Evolutionary conservation across 495 filamentous ascomycete species (phyloP).

Genomic region (Neurospora sp.): DNA sequence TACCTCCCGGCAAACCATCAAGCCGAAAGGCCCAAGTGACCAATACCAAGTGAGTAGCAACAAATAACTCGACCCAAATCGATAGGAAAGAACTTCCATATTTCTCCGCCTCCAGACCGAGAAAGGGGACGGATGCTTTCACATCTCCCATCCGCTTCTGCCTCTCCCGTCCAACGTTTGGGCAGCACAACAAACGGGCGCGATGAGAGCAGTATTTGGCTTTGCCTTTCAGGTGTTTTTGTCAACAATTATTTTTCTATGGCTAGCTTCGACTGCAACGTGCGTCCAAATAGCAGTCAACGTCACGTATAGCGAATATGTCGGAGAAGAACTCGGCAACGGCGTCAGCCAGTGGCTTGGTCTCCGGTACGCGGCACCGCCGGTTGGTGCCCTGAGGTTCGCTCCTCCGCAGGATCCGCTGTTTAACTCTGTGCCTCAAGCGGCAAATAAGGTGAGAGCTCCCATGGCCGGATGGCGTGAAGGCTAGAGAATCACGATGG

Average conservation of each 20-base stretch:
- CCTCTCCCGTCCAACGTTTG: not conserved
- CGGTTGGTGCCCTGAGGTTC: constrained; percentile 26
- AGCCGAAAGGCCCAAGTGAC: not conserved
- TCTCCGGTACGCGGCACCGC: constrained; percentile 33
- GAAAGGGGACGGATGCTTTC: not conserved
- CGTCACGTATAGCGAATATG: constrained; percentile 31
- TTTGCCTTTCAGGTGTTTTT: not conserved
- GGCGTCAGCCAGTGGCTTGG: constrained; percentile 31
- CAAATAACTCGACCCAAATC: not conserved
- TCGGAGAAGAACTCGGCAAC: constrained; percentile 13
- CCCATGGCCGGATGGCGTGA: not conserved
- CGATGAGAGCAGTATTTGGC: not conserved
- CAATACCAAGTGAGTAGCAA: not conserved
- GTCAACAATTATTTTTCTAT: not conserved
- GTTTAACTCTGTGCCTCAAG: constrained; percentile 9
- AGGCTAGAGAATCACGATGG: constrained; percentile 5
- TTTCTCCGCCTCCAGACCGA: not conserved
- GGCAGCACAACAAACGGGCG: not conserved
- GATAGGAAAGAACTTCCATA: not conserved
- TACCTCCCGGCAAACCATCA: not conserved
- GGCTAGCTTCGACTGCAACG: not conserved
- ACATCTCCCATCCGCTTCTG: not conserved
- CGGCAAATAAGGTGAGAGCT: constrained; percentile 18
- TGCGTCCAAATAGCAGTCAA: constrained; percentile 13
- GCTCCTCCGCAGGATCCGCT: constrained; percentile 24